Evolutionary conservation across 306 rosid genomes (phyloP).

Genomic region (Dalbergia cochinchinensis): DNA sequence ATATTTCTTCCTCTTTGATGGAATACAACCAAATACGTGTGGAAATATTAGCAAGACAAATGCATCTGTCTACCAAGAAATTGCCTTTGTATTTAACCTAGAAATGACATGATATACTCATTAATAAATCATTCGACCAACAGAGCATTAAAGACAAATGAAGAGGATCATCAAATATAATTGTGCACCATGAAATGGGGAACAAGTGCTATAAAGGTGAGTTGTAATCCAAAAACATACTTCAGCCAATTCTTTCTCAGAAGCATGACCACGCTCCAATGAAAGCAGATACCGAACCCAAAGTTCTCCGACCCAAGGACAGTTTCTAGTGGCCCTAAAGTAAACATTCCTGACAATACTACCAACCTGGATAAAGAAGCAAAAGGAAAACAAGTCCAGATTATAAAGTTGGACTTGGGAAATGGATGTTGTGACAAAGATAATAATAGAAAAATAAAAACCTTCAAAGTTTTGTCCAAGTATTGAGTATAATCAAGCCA

Average conservation of each 20-base stretch:
- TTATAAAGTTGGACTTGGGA: slow-evolving; percentile 26
- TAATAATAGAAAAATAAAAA: slow-evolving; percentile 36
- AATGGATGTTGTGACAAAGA: slow-evolving; percentile 23
- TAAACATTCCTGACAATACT: slow-evolving; percentile 65
- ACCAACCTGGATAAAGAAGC: slow-evolving; percentile 69
- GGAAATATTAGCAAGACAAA: slow-evolving; percentile 31
- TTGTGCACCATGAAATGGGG: slow-evolving; percentile 34
- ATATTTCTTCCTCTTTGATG: slow-evolving; percentile 11
- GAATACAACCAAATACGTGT: not conserved
- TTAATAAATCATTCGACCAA: slow-evolving; percentile 17
- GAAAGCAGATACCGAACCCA: slow-evolving; percentile 86
- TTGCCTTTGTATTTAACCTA: slow-evolving; percentile 37
- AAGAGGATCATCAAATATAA: slow-evolving; percentile 30
- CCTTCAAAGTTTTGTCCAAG: slow-evolving; percentile 93
- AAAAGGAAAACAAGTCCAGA: slow-evolving; percentile 14
- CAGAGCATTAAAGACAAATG: not conserved
- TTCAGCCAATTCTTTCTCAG: slow-evolving; percentile 73
- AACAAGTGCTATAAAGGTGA: slow-evolving; percentile 26
- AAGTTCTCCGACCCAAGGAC: slow-evolving; percentile 91
- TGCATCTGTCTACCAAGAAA: slow-evolving; percentile 23
- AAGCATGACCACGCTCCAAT: slow-evolving; percentile 80
- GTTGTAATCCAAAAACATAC: slow-evolving; percentile 61
- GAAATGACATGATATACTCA: slow-evolving; percentile 23
- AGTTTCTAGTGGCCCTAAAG: slow-evolving; percentile 86
- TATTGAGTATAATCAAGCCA: slow-evolving; percentile 89